phyloP scores from a whole-genome alignment of 2,329 filamentous ascomycete species.

The Lecanicillium sp. region DNA sequence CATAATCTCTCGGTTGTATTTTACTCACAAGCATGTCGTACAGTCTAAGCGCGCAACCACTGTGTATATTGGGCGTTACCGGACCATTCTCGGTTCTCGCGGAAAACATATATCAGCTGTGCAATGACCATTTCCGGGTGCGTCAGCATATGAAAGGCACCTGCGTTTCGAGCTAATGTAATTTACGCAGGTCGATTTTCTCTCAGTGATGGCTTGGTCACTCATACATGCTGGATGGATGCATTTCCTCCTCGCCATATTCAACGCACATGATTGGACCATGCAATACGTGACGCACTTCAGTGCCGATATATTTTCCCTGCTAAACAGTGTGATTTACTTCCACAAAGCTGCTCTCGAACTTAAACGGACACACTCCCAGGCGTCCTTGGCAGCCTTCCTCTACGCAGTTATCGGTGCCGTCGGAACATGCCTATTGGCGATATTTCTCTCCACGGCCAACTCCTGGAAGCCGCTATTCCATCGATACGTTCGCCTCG shows the following conservation, averaged over 20 bases:
- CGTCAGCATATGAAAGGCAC: too few relatives aligned
- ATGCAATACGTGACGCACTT: constrained; percentile 66
- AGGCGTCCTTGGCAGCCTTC: constrained; percentile 55
- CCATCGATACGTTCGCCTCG: constrained; percentile 55
- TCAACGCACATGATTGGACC: constrained; percentile 65
- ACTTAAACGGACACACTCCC: constrained; percentile 50
- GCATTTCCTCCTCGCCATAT: constrained; percentile 56
- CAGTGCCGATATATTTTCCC: constrained; percentile 59
- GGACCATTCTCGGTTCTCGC: constrained; percentile 62
- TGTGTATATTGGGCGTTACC: constrained; percentile 60
- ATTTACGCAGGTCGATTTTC: constrained; percentile 46
- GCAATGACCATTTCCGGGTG: constrained; percentile 48
- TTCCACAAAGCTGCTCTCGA: constrained; percentile 63
- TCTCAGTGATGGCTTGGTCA: constrained; percentile 64
- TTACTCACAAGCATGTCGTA: not conserved
- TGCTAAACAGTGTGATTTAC: constrained; percentile 63
- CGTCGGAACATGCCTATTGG: constrained; percentile 56
- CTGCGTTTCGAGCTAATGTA: not conserved
- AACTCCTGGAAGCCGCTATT: constrained; percentile 56
- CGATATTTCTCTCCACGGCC: constrained; percentile 55
- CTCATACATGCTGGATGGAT: constrained; percentile 61
- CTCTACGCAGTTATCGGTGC: constrained; percentile 60
- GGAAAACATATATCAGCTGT: constrained; percentile 58
- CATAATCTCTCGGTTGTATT: not conserved
- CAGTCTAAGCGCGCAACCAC: constrained; percentile 52